Percentiles rank a stretch among this genome's conserved stretches.
These are phyloP conservation scores for Hysterangium stoloniferum DNA, from an alignment of 768 basidiomycete genomes.

Conservation along the genomic window DNA sequence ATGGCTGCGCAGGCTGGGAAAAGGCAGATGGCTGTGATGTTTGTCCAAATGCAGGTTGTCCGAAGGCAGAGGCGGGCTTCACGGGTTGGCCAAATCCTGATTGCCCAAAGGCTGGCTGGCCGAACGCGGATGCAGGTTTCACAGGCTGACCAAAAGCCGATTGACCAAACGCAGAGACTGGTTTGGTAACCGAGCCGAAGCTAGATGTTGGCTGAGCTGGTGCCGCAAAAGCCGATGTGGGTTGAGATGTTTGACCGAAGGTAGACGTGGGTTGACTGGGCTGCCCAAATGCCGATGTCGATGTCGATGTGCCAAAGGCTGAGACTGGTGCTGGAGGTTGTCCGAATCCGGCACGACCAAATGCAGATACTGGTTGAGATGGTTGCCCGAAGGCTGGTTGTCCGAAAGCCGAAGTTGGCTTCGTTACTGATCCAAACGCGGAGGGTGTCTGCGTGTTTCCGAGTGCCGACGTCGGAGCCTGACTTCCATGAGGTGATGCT, in stretches of 20 bases:
- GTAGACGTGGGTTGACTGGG: slow-evolving; percentile 24
- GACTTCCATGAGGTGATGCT: slow-evolving; percentile 17
- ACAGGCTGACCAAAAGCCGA: slow-evolving; percentile 23
- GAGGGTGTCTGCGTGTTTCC: slow-evolving; percentile 13
- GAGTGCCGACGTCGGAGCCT: slow-evolving; percentile 15
- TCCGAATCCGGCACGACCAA: slow-evolving; percentile 8
- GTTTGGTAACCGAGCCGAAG: slow-evolving; percentile 29
- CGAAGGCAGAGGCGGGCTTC: no score
- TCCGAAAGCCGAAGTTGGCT: slow-evolving; percentile 16
- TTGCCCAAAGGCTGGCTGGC: slow-evolving; percentile 28
- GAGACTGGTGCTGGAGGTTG: neutral
- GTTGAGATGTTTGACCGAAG: slow-evolving; percentile 24
- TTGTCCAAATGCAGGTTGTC: slow-evolving; percentile 29
- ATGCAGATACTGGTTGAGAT: slow-evolving; percentile 13
- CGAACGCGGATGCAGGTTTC: slow-evolving; percentile 27
- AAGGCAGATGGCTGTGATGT: no score
- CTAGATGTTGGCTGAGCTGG: no score
- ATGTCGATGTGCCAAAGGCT: neutral
- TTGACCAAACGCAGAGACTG: slow-evolving; percentile 24
- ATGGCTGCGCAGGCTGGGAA: slow-evolving; percentile 16
- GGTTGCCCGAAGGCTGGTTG: slow-evolving; percentile 27
- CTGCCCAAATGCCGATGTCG: slow-evolving; percentile 14
- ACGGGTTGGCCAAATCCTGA: no score
- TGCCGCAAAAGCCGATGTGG: slow-evolving; percentile 15
- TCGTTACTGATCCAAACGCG: slow-evolving; percentile 17